These are phyloP conservation scores for Dalbergia oliveri DNA, from an alignment of 306 rosid genomes.

Conservation along the genomic window DNA sequence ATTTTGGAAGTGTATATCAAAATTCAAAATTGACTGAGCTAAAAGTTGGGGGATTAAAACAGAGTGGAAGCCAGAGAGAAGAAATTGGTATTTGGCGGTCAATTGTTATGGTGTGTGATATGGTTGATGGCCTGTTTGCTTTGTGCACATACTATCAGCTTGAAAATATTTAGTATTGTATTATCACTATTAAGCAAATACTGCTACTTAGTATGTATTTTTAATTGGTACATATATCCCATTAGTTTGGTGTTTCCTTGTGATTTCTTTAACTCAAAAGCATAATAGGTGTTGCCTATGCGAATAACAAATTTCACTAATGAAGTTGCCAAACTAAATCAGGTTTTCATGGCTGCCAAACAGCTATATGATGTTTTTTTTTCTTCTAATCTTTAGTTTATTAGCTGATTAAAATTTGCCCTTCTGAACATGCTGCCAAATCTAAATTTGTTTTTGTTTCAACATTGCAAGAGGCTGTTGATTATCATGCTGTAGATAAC, in stretches of 20 bases:
- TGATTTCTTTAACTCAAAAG: neutral
- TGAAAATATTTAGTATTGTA: neutral
- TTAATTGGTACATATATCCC: neutral
- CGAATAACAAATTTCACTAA: neutral
- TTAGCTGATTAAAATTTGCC: conserved; percentile 17
- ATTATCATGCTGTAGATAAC: neutral
- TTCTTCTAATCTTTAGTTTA: conserved; percentile 15
- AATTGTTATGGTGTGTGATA: neutral
- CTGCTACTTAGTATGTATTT: neutral
- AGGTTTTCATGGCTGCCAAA: neutral
- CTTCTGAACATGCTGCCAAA: conserved; percentile 3
- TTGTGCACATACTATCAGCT: conserved; percentile 25
- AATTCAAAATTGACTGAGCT: neutral
- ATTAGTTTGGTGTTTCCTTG: conserved; percentile 26
- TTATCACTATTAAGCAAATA: conserved; percentile 18
- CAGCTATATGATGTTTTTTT: neutral
- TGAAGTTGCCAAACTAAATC: neutral
- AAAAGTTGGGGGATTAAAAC: neutral
- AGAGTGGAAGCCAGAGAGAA: neutral
- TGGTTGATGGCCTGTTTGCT: conserved; percentile 1
- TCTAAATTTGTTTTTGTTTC: conserved; percentile 21
- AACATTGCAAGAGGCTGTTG: neutral
- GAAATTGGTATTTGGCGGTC: neutral
- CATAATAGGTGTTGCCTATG: too few relatives aligned
- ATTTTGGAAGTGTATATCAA: neutral